Evolutionary conservation across 768 basidiomycete species (phyloP).

Genomic region (Dioszegia hungarica): DNA sequence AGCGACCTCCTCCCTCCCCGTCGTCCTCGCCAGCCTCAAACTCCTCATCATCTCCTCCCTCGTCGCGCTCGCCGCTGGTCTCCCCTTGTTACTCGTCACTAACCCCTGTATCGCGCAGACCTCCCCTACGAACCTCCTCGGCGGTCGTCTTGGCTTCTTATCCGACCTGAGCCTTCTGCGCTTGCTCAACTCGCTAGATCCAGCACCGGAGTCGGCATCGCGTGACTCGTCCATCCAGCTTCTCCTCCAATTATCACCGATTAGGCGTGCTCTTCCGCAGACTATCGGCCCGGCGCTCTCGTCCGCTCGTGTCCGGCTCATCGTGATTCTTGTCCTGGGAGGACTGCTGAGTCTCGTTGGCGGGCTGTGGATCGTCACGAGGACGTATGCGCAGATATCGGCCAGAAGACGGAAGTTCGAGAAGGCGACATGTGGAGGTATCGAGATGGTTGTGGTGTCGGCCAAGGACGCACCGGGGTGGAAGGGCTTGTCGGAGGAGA

Average conservation of each 20-base stretch:
- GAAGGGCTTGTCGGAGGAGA: constrained; percentile 67
- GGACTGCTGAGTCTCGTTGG: constrained; percentile 63
- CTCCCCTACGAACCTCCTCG: constrained; percentile 52
- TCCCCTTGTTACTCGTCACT: constrained; percentile 67
- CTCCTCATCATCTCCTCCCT: constrained; percentile 65
- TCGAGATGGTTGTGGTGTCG: constrained; percentile 73
- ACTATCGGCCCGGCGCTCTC: constrained; percentile 39
- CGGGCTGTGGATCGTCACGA: constrained; percentile 61
- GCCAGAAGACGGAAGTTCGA: constrained; percentile 61
- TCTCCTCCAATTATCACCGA: background rate
- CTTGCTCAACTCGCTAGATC: constrained; percentile 59
- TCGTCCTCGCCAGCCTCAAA: constrained; percentile 62
- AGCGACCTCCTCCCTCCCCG: constrained; percentile 67
- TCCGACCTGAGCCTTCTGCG: constrained; percentile 73
- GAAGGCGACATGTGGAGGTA: constrained; percentile 60
- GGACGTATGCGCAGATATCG: constrained; percentile 60
- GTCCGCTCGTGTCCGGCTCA: constrained; percentile 59
- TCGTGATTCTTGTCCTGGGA: constrained; percentile 63
- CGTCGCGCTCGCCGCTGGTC: constrained; percentile 63
- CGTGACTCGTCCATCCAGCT: constrained; percentile 45
- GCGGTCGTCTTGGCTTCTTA: constrained; percentile 63
- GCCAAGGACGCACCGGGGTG: constrained; percentile 63
- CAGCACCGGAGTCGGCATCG: constrained; percentile 30
- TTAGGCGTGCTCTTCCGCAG: constrained; percentile 31
- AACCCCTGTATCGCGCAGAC: constrained; percentile 65